Conservation (phyloP, 768 basidiomycete genomes). For the Suillus lakei region DNA sequence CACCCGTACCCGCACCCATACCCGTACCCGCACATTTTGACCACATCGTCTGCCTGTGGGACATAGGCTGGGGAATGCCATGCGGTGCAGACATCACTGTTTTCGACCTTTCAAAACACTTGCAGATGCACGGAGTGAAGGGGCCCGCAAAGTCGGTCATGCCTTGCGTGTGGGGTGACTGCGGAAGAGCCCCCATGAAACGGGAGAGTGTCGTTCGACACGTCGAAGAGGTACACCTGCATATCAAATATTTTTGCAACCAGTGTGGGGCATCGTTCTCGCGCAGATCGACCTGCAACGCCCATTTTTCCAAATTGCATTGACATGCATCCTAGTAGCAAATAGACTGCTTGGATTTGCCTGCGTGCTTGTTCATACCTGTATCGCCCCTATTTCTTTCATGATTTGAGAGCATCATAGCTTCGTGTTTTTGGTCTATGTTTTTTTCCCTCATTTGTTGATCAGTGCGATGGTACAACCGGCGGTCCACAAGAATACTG, state of each 20-base stretch:
- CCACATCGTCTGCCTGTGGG: slow-evolving; percentile 17
- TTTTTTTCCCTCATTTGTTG: too few relatives aligned
- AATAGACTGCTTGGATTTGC: too few relatives aligned
- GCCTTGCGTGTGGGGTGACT: slow-evolving; percentile 24
- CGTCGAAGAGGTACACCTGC: slow-evolving; percentile 31
- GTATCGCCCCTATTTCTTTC: too few relatives aligned
- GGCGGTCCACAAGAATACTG: too few relatives aligned
- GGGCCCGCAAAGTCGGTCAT: slow-evolving; percentile 20
- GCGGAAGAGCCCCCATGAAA: slow-evolving; percentile 22
- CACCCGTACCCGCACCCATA: too few relatives aligned
- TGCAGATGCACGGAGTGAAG: slow-evolving; percentile 25
- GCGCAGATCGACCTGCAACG: slow-evolving; percentile 24
- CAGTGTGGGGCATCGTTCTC: slow-evolving; percentile 29
- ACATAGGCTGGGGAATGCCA: not conserved
- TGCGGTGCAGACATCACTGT: slow-evolving; percentile 16
- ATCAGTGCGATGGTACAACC: too few relatives aligned
- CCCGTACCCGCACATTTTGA: too few relatives aligned
- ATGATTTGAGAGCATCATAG: too few relatives aligned
- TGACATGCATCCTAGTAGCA: not conserved
- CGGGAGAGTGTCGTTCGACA: slow-evolving; percentile 34
- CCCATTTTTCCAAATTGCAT: slow-evolving; percentile 16
- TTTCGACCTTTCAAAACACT: slow-evolving; percentile 23
- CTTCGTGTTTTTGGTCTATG: too few relatives aligned
- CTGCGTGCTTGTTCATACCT: too few relatives aligned
- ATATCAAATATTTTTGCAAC: slow-evolving; percentile 18